These are phyloP conservation scores for Linum tenue DNA, from an alignment of 345 rosid genomes.

Conservation along the genomic window DNA sequence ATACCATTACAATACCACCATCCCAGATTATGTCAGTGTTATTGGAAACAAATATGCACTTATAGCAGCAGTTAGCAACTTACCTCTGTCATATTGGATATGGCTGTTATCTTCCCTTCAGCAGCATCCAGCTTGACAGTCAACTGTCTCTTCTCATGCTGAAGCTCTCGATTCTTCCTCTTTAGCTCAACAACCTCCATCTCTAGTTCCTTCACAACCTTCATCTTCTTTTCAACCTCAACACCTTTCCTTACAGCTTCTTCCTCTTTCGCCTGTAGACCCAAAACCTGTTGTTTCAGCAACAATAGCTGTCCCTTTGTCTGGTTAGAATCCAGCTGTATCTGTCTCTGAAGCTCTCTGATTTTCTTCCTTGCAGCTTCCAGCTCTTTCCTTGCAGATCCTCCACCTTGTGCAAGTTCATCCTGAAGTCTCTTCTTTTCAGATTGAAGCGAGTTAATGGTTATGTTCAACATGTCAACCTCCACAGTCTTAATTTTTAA, in stretches of 20 bases:
- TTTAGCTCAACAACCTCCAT: slow-evolving; percentile 80
- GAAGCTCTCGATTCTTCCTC: slow-evolving; percentile 89
- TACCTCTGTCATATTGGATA: slow-evolving; percentile 93
- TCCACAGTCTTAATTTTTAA: slow-evolving; percentile 90
- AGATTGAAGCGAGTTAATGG: slow-evolving; percentile 69
- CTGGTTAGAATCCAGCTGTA: slow-evolving; percentile 89
- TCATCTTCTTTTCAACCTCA: slow-evolving; percentile 64
- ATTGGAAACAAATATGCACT: neutral
- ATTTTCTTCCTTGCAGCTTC: slow-evolving; percentile 72
- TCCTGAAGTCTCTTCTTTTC: slow-evolving; percentile 91
- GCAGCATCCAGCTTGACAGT: slow-evolving; percentile 72
- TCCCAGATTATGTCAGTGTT: too few relatives aligned
- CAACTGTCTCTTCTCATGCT: slow-evolving; percentile 86
- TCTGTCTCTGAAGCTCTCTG: slow-evolving; percentile 82
- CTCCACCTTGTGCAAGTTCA: slow-evolving; percentile 42
- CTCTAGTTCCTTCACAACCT: slow-evolving; percentile 63
- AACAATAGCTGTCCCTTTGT: slow-evolving; percentile 81
- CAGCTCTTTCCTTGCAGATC: slow-evolving; percentile 55
- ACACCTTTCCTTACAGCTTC: slow-evolving; percentile 63
- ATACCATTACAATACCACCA: too few relatives aligned
- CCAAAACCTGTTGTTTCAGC: slow-evolving; percentile 85
- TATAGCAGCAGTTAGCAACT: slow-evolving; percentile 3
- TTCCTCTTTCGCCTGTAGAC: slow-evolving; percentile 74
- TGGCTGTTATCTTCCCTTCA: slow-evolving; percentile 55
- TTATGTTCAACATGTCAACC: slow-evolving; percentile 82